Percentiles rank a stretch among this genome's conserved stretches.
phyloP scores from a whole-genome alignment of 2,329 filamentous ascomycete genomes.

The Furcasterigmium sp. region DNA sequence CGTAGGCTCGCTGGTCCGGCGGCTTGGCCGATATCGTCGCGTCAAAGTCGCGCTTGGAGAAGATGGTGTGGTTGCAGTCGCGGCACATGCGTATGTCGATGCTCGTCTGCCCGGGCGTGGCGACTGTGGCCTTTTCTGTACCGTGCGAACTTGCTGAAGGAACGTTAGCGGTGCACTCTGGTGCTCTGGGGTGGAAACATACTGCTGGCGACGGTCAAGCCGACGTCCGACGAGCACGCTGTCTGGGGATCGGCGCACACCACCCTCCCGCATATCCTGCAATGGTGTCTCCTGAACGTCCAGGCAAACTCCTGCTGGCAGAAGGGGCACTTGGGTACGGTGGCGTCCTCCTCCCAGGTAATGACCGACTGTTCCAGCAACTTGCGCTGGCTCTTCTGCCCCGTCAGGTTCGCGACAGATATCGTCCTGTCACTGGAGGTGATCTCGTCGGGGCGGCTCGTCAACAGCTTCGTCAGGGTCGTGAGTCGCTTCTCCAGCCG shows the following conservation, averaged over 20 bases:
- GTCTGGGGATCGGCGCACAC: slow-evolving; percentile 87
- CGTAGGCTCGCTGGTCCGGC: slow-evolving; percentile 74
- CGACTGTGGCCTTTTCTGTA: slow-evolving; percentile 34
- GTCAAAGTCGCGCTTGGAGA: slow-evolving; percentile 69
- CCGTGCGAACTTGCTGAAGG: slow-evolving; percentile 29
- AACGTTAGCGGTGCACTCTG: slow-evolving; percentile 7
- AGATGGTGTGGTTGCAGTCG: slow-evolving; percentile 66
- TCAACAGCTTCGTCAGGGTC: slow-evolving; percentile 79
- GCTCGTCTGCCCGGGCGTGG: slow-evolving; percentile 46
- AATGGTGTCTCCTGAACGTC: slow-evolving; percentile 90
- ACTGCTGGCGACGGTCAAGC: slow-evolving; percentile 64
- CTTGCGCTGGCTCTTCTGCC: slow-evolving; percentile 73
- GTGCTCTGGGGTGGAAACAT: slow-evolving; percentile 13
- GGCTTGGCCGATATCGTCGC: slow-evolving; percentile 63
- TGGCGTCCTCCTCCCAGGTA: slow-evolving; percentile 88
- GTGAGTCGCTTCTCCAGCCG: slow-evolving; percentile 88
- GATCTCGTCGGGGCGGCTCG: slow-evolving; percentile 66
- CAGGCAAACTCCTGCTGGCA: slow-evolving; percentile 96
- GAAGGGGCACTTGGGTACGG: slow-evolving; percentile 78
- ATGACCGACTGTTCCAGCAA: slow-evolving; percentile 86
- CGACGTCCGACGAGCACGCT: slow-evolving; percentile 78
- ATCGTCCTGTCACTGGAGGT: slow-evolving; percentile 49
- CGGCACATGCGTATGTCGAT: slow-evolving; percentile 89
- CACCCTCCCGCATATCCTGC: slow-evolving; percentile 85
- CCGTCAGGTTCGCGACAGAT: slow-evolving; percentile 55